A percentile compares a stretch with the other conserved stretches of the same genome.
These are phyloP conservation scores for Pseudogymnoascus sp. DNA, from an alignment of 2,329 filamentous ascomycete genomes.

Conservation along the genomic window DNA sequence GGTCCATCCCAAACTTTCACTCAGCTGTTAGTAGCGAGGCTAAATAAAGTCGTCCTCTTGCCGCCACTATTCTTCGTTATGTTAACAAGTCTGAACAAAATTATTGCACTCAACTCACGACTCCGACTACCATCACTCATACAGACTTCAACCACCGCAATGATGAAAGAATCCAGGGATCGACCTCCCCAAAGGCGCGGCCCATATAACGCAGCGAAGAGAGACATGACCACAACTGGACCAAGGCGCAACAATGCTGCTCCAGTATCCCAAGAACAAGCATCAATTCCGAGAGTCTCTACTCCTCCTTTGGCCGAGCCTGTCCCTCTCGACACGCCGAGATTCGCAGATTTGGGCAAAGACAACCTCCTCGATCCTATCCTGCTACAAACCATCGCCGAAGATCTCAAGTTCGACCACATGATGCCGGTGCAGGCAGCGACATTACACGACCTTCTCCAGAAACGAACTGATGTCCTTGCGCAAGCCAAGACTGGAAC, in stretches of 20 bases:
- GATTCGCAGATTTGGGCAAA: conserved; percentile 38
- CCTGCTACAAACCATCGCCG: conserved; percentile 51
- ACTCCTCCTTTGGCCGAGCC: conserved; percentile 30
- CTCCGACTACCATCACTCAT: neutral
- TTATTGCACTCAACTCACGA: neutral
- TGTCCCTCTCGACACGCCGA: conserved; percentile 36
- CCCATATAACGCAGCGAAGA: neutral
- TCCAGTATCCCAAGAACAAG: neutral
- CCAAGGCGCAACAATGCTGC: conserved; percentile 7
- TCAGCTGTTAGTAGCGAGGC: neutral
- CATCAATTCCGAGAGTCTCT: conserved; percentile 18
- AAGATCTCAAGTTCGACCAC: conserved; percentile 63
- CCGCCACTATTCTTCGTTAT: conserved; percentile 1
- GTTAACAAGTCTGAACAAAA: conserved; percentile 4
- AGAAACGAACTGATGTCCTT: conserved; percentile 56
- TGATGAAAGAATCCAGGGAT: conserved; percentile 7
- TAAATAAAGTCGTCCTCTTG: conserved; percentile 6
- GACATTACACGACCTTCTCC: conserved; percentile 72
- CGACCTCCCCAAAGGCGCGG: conserved; percentile 4
- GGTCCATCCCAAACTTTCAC: neutral
- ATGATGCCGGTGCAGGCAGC: conserved; percentile 91
- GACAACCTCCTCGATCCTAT: conserved; percentile 37
- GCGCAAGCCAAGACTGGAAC: conserved; percentile 96
- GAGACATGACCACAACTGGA: conserved; percentile 5
- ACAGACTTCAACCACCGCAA: neutral